A percentile compares a stretch with the other conserved stretches of the same genome.
Conservation (phyloP, 1,284 basidiomycete species). For the Cryptococcus wingfieldii region DNA sequence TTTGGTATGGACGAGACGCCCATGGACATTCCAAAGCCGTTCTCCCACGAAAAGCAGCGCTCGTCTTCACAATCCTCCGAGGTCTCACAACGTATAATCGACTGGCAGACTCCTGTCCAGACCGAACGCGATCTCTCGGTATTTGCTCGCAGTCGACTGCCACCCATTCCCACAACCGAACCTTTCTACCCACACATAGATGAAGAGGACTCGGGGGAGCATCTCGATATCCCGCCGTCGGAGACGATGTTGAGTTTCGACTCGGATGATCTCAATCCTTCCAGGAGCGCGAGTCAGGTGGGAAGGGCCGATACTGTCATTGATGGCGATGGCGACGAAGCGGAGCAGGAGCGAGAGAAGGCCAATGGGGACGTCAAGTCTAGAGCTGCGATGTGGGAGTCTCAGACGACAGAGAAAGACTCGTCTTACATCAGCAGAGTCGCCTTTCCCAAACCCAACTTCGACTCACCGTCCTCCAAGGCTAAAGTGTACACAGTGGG, state of each 20-base stretch:
- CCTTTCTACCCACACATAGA: neutral
- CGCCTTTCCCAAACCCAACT: slow-evolving; percentile 33
- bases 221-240: slow-evolving; percentile 4
- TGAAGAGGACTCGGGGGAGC: neutral
- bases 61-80: neutral
- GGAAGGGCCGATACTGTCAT: slow-evolving; percentile 13
- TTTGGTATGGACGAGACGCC: too few relatives aligned
- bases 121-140: slow-evolving; percentile 24
- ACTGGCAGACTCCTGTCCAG: slow-evolving; percentile 29
- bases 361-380: neutral
- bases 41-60: too few relatives aligned
- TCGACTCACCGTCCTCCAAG: too few relatives aligned
- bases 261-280: slow-evolving; percentile 44
- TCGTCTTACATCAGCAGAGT: slow-evolving; percentile 32
- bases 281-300: slow-evolving; percentile 42
- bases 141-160: slow-evolving; percentile 20
- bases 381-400: slow-evolving; percentile 1
- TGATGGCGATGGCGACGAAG: neutral
- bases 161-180: neutral
- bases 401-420: slow-evolving; percentile 1
- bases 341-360: neutral
- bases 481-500: too few relatives aligned
- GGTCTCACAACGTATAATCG: slow-evolving; percentile 22
- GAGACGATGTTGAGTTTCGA: slow-evolving; percentile 37
- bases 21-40: too few relatives aligned